Conservation (phyloP, 139 green algal genomes). For the Tetraselmis chui region DNA sequence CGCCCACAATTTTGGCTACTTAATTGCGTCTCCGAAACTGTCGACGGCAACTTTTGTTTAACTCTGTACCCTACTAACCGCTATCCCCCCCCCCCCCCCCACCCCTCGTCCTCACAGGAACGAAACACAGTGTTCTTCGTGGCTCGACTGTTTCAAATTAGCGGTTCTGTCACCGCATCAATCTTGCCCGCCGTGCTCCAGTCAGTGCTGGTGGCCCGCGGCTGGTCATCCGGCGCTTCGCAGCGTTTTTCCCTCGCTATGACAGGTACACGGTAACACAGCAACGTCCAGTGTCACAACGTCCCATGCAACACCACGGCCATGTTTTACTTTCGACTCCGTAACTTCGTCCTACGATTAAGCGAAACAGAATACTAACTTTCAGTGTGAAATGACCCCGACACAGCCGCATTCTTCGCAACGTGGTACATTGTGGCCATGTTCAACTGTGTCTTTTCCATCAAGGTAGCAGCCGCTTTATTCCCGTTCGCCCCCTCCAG, state of each 20-base stretch:
- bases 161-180: background rate
- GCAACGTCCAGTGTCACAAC: too few species aligned
- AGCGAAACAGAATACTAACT: too few species aligned
- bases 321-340: too few species aligned
- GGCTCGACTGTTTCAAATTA: background rate
- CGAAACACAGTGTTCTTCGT: background rate
- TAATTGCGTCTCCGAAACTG: too few species aligned
- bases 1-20: too few species aligned
- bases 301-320: too few species aligned
- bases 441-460: conserved; percentile 3
- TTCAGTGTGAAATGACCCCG: too few species aligned
- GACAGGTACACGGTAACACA: background rate
- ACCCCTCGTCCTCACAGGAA: background rate
- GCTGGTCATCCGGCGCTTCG: background rate
- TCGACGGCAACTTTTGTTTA: too few species aligned
- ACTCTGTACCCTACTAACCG: background rate
- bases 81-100: background rate
- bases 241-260: background rate
- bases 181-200: background rate
- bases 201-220: background rate
- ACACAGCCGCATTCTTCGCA: conserved; percentile 11
- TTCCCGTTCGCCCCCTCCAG: too few species aligned
- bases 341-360: too few species aligned
- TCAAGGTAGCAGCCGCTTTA: conserved; percentile 3
- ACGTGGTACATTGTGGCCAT: conserved; percentile 21